Evolutionary conservation across 306 rosid species (phyloP), one percentile per base, ranked within the genome.

Genomic region (Comarum palustre): DNA sequence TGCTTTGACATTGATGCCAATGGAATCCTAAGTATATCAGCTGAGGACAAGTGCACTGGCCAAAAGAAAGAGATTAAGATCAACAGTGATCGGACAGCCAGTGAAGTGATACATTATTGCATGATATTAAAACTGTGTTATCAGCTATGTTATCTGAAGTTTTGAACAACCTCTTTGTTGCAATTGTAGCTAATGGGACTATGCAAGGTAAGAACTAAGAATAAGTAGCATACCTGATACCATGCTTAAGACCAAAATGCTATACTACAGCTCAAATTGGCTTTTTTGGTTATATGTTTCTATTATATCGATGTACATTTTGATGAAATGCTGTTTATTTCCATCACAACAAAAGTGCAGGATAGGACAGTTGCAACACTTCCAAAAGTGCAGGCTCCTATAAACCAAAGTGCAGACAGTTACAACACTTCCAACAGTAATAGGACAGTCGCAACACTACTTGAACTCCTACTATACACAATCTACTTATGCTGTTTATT

Each of bases 1-100:
- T 69, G 32, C 22, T 69, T 69, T 10, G 13, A 51, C 12, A 50
- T 50, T 51, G 73, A 69, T 32, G 43, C 10, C 15, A 69, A 69
- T 32, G 62, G 62, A 3, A n/a, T 69, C 25, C 27, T 68, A 6
- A 69, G n/a, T 11, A 41, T 69, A 17, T 10, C 46, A 0, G 61
- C 47, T 0, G 20, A 48, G 31, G 62, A 50, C 31, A 11, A 1
- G 34, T 48, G 46, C n/a, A 50, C 62, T 15, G 46, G 62, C 46
- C 31, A 48, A 6, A 69, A 32, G 72, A 48, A 45, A 17, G 29
- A 11, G 59, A 68, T 47, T 29, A 32, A 45, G 38, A 4, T 69
- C 31, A 48, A n/a, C 43, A 4, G 73, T 47, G 29, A 68, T 41
- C 50, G 73, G 27, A 46, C 16, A 68, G 47, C 27, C 19, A 22